Conservation (phyloP, 345 rosid genomes). For the Dovyalis caffra region DNA sequence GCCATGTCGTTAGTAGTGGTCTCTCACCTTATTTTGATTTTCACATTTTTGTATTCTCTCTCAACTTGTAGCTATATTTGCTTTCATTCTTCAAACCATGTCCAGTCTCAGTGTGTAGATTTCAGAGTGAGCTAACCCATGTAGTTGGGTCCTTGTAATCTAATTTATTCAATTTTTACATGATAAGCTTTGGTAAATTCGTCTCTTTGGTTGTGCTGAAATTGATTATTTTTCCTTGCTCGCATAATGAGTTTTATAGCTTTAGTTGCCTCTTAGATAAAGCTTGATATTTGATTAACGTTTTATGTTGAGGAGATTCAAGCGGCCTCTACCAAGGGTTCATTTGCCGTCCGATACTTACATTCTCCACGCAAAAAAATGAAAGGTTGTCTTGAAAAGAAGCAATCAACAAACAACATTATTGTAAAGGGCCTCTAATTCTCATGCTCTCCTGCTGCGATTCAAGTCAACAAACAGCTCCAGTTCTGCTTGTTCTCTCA, state of each 20-base stretch:
- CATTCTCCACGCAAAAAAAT: background rate
- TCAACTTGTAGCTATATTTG: background rate
- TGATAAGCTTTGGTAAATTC: background rate
- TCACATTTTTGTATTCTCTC: background rate
- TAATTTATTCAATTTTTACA: conserved; percentile 1
- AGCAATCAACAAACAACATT: background rate
- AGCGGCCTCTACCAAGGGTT: background rate
- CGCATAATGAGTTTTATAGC: background rate
- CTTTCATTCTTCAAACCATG: conserved; percentile 6
- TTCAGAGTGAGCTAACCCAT: background rate
- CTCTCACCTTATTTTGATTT: background rate
- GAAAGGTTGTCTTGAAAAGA: background rate
- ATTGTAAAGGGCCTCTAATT: background rate
- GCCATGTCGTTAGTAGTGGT: background rate
- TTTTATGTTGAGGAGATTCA: background rate
- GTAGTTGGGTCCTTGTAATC: background rate
- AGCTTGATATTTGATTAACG: too few relatives aligned
- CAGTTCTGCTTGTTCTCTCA: background rate
- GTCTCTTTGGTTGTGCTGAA: background rate
- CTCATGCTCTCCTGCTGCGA: background rate
- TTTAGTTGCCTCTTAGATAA: background rate
- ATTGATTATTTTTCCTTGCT: background rate
- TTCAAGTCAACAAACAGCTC: background rate
- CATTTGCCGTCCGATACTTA: background rate
- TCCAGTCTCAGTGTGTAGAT: background rate